These are phyloP conservation scores for Xylaria bambusicola DNA, from an alignment of 495 filamentous ascomycete genomes.

Conservation along the genomic window DNA sequence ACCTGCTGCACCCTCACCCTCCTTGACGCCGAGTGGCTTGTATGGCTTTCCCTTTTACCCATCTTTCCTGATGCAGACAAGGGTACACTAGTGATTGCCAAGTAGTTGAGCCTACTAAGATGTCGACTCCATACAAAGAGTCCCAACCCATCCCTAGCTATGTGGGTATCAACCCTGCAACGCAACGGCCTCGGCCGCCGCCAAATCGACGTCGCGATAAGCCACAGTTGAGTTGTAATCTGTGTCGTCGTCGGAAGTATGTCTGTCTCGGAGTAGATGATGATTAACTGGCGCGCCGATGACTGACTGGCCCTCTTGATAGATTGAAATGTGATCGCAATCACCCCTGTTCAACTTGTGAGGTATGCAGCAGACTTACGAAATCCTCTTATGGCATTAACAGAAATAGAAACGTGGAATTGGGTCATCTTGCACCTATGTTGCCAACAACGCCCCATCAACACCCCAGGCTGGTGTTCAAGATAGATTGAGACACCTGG, in stretches of 20 bases:
- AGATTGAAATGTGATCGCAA: slow-evolving; percentile 19
- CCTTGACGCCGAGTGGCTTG: background rate
- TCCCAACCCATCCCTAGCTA: slow-evolving; percentile 9
- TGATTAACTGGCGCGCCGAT: background rate
- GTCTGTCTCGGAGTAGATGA: background rate
- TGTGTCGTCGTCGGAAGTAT: slow-evolving; percentile 19
- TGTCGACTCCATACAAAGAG: background rate
- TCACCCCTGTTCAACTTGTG: slow-evolving; percentile 16
- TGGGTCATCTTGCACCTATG: slow-evolving; percentile 13
- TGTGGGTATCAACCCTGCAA: slow-evolving; percentile 34
- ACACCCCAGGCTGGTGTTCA: slow-evolving; percentile 5
- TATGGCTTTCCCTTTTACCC: background rate
- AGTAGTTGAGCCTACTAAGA: background rate
- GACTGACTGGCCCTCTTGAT: background rate
- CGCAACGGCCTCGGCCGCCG: slow-evolving; percentile 15
- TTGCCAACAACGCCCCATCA: slow-evolving; percentile 2
- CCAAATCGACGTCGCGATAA: slow-evolving; percentile 21
- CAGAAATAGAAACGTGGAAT: slow-evolving; percentile 17
- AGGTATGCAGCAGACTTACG: slow-evolving; percentile 2
- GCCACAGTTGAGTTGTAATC: slow-evolving; percentile 20
- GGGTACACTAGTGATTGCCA: background rate
- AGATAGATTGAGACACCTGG: slow-evolving; percentile 15
- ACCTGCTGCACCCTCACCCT: too few relatives aligned
- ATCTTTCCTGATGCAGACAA: background rate
- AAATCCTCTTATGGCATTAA: background rate